A percentile compares a stretch with the other conserved stretches of the same genome.
These are phyloP conservation scores for Chlamydomonas asymmetrica DNA, from an alignment of 139 green algal species.

Conservation along the genomic window DNA sequence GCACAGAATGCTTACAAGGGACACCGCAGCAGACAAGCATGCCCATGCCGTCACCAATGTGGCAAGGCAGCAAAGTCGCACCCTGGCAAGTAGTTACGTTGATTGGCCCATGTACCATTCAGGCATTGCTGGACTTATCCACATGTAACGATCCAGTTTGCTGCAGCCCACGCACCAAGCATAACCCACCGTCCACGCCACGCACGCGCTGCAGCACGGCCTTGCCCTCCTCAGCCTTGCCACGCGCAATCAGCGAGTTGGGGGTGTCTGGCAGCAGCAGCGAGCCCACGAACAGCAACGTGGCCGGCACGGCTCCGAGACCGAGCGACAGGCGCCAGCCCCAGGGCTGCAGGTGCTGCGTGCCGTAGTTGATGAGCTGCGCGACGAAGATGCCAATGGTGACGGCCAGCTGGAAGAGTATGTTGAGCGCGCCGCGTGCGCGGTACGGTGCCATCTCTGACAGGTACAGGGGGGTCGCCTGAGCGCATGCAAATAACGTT, in stretches of 20 bases:
- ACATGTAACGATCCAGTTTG: conserved; percentile 76
- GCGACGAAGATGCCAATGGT: conserved; percentile 66
- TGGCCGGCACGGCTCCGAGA: conserved; percentile 49
- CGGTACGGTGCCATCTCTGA: conserved; percentile 55
- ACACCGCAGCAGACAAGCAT: no score
- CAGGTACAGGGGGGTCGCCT: conserved; percentile 52
- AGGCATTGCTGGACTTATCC: conserved; percentile 37
- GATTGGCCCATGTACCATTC: neutral
- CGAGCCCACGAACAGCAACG: conserved; percentile 57
- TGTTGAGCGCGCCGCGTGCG: conserved; percentile 48
- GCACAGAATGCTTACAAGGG: neutral
- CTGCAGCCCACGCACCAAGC: no score
- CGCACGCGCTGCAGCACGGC: conserved; percentile 57
- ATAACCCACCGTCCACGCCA: no score
- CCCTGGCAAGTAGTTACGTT: no score
- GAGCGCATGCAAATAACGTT: no score
- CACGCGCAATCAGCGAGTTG: conserved; percentile 74
- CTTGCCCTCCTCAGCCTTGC: conserved; percentile 43
- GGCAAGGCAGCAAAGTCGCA: no score
- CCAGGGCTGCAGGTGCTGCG: conserved; percentile 38
- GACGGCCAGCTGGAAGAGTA: conserved; percentile 70
- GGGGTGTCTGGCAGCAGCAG: conserved; percentile 75
- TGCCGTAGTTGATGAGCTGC: conserved; percentile 71
- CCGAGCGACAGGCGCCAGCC: conserved; percentile 65
- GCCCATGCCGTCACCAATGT: no score